Percentiles rank a stretch among this genome's conserved stretches.
Conservation (phyloP, 805 yeast genomes). For the Blastobotrys americana region DNA sequence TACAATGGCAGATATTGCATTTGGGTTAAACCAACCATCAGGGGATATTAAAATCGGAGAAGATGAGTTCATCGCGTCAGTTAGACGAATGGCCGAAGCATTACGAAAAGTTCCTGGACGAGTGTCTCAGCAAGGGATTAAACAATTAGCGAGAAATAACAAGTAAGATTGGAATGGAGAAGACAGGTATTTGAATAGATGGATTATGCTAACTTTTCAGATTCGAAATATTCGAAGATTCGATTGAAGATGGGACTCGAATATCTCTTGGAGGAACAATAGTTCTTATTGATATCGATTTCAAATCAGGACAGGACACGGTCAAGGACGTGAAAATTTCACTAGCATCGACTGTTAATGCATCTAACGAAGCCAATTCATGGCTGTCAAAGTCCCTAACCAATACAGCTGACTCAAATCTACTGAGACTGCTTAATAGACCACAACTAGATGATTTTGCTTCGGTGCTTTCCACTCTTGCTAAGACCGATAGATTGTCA, state of each 20-base stretch:
- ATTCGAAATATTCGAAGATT: conserved; percentile 34
- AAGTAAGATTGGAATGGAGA: conserved; percentile 14
- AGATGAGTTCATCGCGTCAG: not conserved
- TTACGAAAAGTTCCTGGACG: conserved; percentile 31
- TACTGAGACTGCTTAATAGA: conserved; percentile 24
- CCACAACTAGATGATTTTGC: conserved; percentile 31
- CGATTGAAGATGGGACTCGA: conserved; percentile 26
- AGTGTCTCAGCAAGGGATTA: conserved; percentile 30
- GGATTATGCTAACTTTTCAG: too few species aligned
- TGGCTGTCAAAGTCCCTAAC: conserved; percentile 22
- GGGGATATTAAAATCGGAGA: not conserved
- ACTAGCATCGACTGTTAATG: conserved; percentile 22
- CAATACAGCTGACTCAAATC: conserved; percentile 21
- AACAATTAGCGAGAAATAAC: conserved; percentile 27
- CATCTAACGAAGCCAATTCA: conserved; percentile 16
- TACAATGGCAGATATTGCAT: too few species aligned
- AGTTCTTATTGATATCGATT: conserved; percentile 31
- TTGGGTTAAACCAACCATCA: too few species aligned
- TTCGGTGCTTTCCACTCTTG: conserved; percentile 26
- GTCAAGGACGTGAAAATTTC: conserved; percentile 25
- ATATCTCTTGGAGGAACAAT: conserved; percentile 34
- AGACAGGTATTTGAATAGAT: too few species aligned
- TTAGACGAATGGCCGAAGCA: conserved; percentile 16
- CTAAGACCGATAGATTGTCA: conserved; percentile 31
- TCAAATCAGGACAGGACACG: conserved; percentile 15